Percentiles rank a stretch among this genome's conserved stretches.
Evolutionary conservation across 345 rosid species (phyloP).

Genomic region (Toxicodendron radicans): DNA sequence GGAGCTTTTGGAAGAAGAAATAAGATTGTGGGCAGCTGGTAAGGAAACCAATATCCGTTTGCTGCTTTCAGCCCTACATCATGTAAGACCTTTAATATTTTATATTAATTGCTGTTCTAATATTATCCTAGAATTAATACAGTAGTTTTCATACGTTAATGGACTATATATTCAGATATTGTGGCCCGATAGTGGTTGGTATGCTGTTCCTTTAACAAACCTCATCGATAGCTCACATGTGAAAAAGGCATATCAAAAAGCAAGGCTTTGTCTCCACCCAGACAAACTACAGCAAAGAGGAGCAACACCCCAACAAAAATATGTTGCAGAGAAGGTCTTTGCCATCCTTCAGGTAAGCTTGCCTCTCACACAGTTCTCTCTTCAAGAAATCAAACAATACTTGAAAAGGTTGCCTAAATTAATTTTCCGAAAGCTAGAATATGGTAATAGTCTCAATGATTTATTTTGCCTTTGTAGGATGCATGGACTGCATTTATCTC

Average conservation of each 20-base stretch:
- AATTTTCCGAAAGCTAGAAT: neutral
- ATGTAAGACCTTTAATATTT: conserved; percentile 36
- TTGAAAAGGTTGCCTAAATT: neutral
- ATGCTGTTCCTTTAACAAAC: conserved; percentile 48
- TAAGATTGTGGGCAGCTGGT: conserved; percentile 71
- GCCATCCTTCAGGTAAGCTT: conserved; percentile 70
- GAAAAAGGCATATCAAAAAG: conserved; percentile 90
- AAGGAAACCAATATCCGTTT: conserved; percentile 68
- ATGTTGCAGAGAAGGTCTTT: conserved; percentile 71
- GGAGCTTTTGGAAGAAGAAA: conserved; percentile 62
- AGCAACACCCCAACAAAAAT: conserved; percentile 62
- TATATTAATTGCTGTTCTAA: too few relatives aligned
- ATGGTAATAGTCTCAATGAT: neutral
- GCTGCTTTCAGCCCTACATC: conserved; percentile 80
- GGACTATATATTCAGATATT: conserved; percentile 48
- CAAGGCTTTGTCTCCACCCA: conserved; percentile 91
- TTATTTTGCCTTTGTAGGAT: conserved; percentile 40
- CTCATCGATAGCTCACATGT: conserved; percentile 72
- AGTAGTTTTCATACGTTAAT: too few relatives aligned
- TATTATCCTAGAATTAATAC: too few relatives aligned
- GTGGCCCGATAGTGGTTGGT: conserved; percentile 82
- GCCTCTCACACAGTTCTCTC: neutral
- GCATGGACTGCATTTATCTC: conserved; percentile 58
- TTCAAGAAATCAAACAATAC: neutral
- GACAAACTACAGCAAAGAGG: conserved; percentile 90